phyloP scores from a whole-genome alignment of 2,329 filamentous ascomycete species.

The Teratosphaeria gauchensis region DNA sequence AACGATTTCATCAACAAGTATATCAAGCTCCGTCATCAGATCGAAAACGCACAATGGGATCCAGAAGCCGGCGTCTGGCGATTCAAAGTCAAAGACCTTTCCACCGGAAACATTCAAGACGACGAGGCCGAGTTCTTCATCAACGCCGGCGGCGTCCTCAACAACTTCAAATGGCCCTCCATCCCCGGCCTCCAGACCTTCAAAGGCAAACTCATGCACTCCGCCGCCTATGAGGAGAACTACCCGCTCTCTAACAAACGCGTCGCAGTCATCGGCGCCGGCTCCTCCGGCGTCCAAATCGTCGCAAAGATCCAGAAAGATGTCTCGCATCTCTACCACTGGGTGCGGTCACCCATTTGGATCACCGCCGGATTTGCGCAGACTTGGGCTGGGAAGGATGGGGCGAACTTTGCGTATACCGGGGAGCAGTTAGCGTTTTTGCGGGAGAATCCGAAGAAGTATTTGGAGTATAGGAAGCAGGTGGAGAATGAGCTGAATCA shows the following conservation, averaged over 20 bases:
- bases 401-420: constrained; percentile 40
- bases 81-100: too few species aligned
- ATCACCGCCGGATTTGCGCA: constrained; percentile 38
- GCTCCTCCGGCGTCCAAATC: constrained; percentile 35
- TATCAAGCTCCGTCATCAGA: constrained; percentile 37
- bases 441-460: constrained; percentile 32
- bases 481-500: constrained; percentile 43
- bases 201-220: constrained; percentile 36
- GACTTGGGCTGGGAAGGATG: constrained; percentile 37
- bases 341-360: constrained; percentile 28
- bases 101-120: too few species aligned
- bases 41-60: constrained; percentile 20
- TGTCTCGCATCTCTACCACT: too few species aligned
- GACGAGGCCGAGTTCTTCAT: constrained; percentile 20
- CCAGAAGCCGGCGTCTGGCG: too few species aligned
- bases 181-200: constrained; percentile 34
- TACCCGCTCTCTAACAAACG: constrained; percentile 30
- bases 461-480: constrained; percentile 40
- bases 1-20: constrained; percentile 38
- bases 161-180: constrained; percentile 37
- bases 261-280: constrained; percentile 35
- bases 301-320: constrained; percentile 29
- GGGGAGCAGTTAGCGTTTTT: constrained; percentile 32
- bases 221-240: constrained; percentile 33
- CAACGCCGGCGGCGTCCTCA: constrained; percentile 36